Percentiles rank a stretch among this genome's conserved stretches.
These are phyloP conservation scores for Ogataea kodamae DNA, from an alignment of 805 yeast genomes.

Conservation along the genomic window DNA sequence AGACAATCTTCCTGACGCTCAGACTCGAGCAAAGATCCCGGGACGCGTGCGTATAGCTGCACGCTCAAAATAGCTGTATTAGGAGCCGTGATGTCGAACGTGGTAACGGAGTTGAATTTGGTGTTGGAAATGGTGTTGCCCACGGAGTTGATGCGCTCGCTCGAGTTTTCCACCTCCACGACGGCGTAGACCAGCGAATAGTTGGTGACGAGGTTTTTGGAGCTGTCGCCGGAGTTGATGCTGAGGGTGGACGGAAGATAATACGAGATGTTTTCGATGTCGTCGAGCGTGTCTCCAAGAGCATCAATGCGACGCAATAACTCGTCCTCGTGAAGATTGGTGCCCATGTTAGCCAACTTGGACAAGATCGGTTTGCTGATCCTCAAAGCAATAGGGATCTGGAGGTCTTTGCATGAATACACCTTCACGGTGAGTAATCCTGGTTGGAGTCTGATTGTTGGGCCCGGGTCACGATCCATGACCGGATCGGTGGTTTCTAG, in stretches of 20 bases:
- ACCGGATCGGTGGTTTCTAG: conserved; percentile 34
- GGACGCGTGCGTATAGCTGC: conserved; percentile 77
- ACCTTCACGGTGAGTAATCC: conserved; percentile 78
- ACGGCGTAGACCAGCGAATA: conserved; percentile 69
- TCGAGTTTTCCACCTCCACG: conserved; percentile 92
- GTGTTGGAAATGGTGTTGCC: conserved; percentile 78
- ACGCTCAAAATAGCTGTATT: conserved; percentile 48
- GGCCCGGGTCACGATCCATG: conserved; percentile 22
- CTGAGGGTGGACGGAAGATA: conserved; percentile 44
- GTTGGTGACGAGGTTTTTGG: conserved; percentile 49
- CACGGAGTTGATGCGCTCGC: conserved; percentile 81
- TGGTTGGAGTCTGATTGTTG: conserved; percentile 37
- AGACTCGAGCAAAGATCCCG: conserved; percentile 50
- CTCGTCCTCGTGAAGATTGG: conserved; percentile 33
- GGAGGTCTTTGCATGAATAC: conserved; percentile 63
- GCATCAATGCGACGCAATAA: conserved; percentile 33
- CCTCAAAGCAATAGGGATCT: conserved; percentile 66
- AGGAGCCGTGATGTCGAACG: conserved; percentile 79
- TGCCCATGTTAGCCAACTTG: conserved; percentile 62
- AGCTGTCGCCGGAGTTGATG: conserved; percentile 43
- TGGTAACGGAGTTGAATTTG: conserved; percentile 82
- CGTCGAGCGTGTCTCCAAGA: conserved; percentile 29
- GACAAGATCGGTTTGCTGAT: conserved; percentile 60
- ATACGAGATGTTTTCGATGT: conserved; percentile 30
- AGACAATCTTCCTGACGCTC: conserved; percentile 58